Percentiles rank a stretch among this genome's conserved stretches.
Evolutionary conservation across 257 asterid genomes (phyloP).

Genomic region (Gardenia jasminoides): DNA sequence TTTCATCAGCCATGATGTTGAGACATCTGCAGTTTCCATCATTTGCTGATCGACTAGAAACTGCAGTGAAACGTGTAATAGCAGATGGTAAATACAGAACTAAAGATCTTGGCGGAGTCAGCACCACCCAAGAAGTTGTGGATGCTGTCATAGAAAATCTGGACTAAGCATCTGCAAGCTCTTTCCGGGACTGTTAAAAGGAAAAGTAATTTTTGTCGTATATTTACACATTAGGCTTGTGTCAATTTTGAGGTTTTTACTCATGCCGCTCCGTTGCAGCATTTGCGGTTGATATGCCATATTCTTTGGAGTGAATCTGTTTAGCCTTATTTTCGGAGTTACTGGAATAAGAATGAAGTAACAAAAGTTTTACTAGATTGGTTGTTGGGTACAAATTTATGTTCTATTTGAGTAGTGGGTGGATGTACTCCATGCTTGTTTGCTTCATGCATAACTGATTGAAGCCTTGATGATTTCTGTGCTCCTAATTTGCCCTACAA

Average conservation of each 20-base stretch:
- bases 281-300: conserved; percentile 2
- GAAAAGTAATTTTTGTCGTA: conserved; percentile 16
- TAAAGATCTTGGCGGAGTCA: conserved; percentile 81
- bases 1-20: conserved; percentile 97
- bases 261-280: conserved; percentile 14
- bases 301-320: conserved; percentile 17
- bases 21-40: conserved; percentile 97
- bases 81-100: conserved; percentile 68
- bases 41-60: conserved; percentile 87
- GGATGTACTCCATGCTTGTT: not conserved
- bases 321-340: not conserved
- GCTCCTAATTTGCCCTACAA: not conserved
- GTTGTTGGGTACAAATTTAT: not conserved
- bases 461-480: not conserved
- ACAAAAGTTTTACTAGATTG: not conserved
- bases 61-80: conserved; percentile 76
- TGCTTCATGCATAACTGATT: not conserved
- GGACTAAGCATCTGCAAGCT: conserved; percentile 29
- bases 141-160: conserved; percentile 86
- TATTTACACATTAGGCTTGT: conserved; percentile 21
- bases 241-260: conserved; percentile 27
- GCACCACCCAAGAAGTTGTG: conserved; percentile 84
- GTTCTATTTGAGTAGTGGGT: not conserved
- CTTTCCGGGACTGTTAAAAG: conserved; percentile 6
- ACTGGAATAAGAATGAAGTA: conserved; percentile 13